Evolutionary conservation across 164 flowering plant species (phyloP).

Genomic region (Aristolochia californica): DNA sequence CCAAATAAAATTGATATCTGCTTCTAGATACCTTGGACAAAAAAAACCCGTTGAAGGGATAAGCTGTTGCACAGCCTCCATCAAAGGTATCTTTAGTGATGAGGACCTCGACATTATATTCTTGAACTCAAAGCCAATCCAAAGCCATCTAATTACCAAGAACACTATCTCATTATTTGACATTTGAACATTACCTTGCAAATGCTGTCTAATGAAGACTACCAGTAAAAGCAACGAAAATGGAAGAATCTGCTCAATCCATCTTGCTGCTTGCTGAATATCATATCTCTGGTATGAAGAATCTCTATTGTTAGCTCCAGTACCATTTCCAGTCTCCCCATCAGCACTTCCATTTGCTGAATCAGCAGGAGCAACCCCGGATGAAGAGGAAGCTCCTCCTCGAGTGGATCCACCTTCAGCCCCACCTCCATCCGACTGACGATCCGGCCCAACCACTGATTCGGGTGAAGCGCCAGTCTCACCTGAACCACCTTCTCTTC

Average conservation of each 20-base stretch:
- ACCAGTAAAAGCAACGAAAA: constrained; percentile 85
- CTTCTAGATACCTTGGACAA: too few relatives aligned
- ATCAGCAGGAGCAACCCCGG: constrained; percentile 10
- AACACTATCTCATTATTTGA: too few relatives aligned
- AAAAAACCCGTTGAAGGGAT: too few relatives aligned
- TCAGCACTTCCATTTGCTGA: constrained; percentile 21
- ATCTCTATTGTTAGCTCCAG: constrained; percentile 46
- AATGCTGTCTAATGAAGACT: constrained; percentile 91
- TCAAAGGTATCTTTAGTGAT: too few relatives aligned
- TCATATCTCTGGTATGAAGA: constrained; percentile 94
- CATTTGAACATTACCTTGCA: constrained; percentile 50
- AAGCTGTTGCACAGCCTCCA: too few relatives aligned
- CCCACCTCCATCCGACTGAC: constrained; percentile 23
- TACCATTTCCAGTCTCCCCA: constrained; percentile 40
- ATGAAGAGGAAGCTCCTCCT: constrained; percentile 26
- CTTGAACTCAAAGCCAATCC: too few relatives aligned
- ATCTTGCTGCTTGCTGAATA: constrained; percentile 93
- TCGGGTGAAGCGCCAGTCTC: constrained; percentile 12
- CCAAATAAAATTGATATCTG: too few relatives aligned
- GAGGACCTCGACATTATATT: too few relatives aligned
- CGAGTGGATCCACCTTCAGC: constrained; percentile 24
- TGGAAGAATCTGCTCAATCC: constrained; percentile 97
- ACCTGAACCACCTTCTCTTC: constrained; percentile 9
- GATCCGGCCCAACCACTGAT: constrained; percentile 19
- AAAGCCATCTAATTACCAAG: too few relatives aligned